Evolutionary conservation across 257 asterid species (phyloP), one percentile per base, ranked within the genome.

Genomic region (Nicotiana otophora): DNA sequence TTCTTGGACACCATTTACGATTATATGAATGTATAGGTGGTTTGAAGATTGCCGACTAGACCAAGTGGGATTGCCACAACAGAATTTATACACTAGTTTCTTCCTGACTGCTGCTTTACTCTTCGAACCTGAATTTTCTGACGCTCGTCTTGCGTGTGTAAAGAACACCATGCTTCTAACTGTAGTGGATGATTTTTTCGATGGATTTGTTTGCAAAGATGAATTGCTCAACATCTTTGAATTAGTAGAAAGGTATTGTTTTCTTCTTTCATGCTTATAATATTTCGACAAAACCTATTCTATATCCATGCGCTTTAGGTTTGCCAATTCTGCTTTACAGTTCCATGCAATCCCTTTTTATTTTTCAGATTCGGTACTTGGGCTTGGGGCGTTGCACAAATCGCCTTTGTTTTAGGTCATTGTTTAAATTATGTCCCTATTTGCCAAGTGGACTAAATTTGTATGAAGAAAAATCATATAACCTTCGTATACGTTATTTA

Each of bases 181-280:
- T 34, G 20, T 84, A 1, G 54, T 88, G 2, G 92, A 91, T 84
- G 94, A 89, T 79, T 81, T 91, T 15, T 87, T 89, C 2, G 94
- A 91, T 81, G 79, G 34, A 42, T 77, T 69, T 61, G 92, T 84
- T 31, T 77, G 91, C 1, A 85, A 74, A 83, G 89, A 83, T 46
- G 92, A 91, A 67, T 19, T 67, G 28, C 53, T 33, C 53, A 34
- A 67, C 76, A 67, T 67, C 28, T 16, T 67, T 34, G 30, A 68
- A 2, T 68, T 34, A 34, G 76, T 68, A 1, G 17, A 83, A 88
- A 28, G 61, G 79, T 55, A 53, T 65, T n/a, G 81, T 55, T 63
- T 53, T 53, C 5, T 53, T 0, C 17, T 53, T 53, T 19, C 58
- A 11, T 53, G 17, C 58, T 53, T 53, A 53, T 14, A 53, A 53